Base-by-base conservation (phyloP, 148 eudicot species). In the Pouteria glomerata region DNA sequence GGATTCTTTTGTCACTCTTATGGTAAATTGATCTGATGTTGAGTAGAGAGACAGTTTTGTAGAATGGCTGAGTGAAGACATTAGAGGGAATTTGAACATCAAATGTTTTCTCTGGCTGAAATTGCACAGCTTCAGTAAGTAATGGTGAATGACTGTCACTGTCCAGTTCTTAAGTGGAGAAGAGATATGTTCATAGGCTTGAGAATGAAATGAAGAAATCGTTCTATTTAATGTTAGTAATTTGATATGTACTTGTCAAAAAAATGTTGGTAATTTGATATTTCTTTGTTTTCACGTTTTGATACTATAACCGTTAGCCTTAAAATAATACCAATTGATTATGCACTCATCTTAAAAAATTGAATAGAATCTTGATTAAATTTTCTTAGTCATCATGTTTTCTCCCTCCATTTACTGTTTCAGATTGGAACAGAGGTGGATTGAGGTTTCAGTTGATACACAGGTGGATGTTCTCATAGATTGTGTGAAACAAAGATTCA, bases 381-480 rank as follows among this genome's bases (percentile, higher is more conserved):
- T n/a, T n/a, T n/a, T n/a, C n/a, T 48, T 48, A 30, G 13, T 64
- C 39, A 26, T 24, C n/a, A 39, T 47, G 34, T 37, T 62, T 62
- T 26, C 59, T 59, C 21, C 63, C 11, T 45, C 34, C 33, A 13
- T 66, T 45, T 47, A n/a, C 21, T 75, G 52, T 48, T 80, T 77
- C 74, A 93, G 98, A 77, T 79, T 94, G 86, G 84, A 87, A 81
- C 98, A 86, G 74, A 89, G 82, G 76, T 94, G 97, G 98, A 71
- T 91, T 23, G 87, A 94, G 74, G 96, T 94, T 65, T 81, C 91
- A 21, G 76, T 81, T n/a, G 89, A 89, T 69, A 87, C 90, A 1
- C 98, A 94, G 70, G 96, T 91, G 35, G 93, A 91, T 78, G 87
- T 81, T 75, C 98, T 94, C 56, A 83, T 91, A 75, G 74, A 85